phyloP scores from a whole-genome alignment of 1,139 yeast species.

The Suhomyces choctaworum region DNA sequence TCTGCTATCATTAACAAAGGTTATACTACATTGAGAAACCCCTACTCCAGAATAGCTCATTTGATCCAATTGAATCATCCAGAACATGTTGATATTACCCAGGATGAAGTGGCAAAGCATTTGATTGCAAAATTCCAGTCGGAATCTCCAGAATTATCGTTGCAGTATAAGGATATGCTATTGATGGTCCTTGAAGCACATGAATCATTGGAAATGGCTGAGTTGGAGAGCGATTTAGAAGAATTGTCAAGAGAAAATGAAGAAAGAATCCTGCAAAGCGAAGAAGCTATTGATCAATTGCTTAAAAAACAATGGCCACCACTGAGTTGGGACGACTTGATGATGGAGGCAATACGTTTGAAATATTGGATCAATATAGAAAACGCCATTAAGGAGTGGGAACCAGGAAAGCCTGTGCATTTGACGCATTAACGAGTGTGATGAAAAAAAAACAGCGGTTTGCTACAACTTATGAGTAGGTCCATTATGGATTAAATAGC shows the following conservation, averaged over 20 bases:
- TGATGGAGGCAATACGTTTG: constrained; percentile 65
- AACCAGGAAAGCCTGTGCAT: constrained; percentile 64
- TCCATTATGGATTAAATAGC: constrained; percentile 1
- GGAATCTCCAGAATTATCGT: constrained; percentile 29
- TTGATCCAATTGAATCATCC: constrained; percentile 40
- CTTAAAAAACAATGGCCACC: constrained; percentile 33
- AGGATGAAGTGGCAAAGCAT: constrained; percentile 41
- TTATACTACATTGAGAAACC: constrained; percentile 66
- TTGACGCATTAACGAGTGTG: constrained; percentile 62
- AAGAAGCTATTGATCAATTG: constrained; percentile 30
- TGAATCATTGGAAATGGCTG: constrained; percentile 69
- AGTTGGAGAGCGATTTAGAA: constrained; percentile 55
- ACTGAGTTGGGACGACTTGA: constrained; percentile 54
- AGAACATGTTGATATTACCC: constrained; percentile 39
- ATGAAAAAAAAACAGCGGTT: too few relatives aligned
- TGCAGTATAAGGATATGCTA: constrained; percentile 57
- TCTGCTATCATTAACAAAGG: constrained; percentile 72
- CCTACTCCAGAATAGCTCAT: constrained; percentile 59
- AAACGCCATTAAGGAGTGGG: constrained; percentile 76
- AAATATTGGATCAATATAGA: constrained; percentile 85
- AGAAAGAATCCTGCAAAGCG: constrained; percentile 46
- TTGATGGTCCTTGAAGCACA: constrained; percentile 81
- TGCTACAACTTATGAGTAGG: constrained; percentile 2
- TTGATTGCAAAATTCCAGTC: constrained; percentile 37
- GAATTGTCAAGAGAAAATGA: constrained; percentile 57